These are phyloP conservation scores for Phytopythium montanum DNA, from an alignment of 352 stramenopile genomes.

Conservation along the genomic window DNA sequence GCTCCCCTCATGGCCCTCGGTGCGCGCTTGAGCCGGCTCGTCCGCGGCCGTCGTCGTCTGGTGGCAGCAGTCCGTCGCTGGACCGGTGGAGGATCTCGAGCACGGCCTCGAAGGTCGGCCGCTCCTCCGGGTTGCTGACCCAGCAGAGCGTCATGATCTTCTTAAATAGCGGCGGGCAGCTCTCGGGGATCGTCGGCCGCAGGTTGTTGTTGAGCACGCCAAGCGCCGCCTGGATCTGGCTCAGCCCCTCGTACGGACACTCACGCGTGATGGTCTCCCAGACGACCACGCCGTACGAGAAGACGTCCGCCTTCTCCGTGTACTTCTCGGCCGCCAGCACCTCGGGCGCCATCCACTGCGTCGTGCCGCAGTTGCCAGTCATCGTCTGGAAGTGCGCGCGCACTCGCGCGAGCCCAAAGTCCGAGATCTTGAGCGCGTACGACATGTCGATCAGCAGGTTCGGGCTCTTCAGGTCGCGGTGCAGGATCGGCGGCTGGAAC, in stretches of 20 bases:
- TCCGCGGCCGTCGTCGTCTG: neutral
- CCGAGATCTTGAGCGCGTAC: slow-evolving; percentile 87
- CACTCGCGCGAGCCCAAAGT: slow-evolving; percentile 82
- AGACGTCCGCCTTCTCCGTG: slow-evolving; percentile 87
- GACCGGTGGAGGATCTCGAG: slow-evolving; percentile 67
- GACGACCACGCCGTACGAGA: slow-evolving; percentile 83
- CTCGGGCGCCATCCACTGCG: slow-evolving; percentile 86
- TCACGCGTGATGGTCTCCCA: slow-evolving; percentile 88
- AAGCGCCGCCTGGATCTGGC: slow-evolving; percentile 86
- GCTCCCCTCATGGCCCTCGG: slow-evolving; percentile 2
- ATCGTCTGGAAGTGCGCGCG: slow-evolving; percentile 86
- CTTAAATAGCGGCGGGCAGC: slow-evolving; percentile 76
- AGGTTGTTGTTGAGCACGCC: slow-evolving; percentile 87
- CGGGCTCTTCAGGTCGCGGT: slow-evolving; percentile 85
- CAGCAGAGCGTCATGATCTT: slow-evolving; percentile 86
- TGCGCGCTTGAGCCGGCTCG: neutral
- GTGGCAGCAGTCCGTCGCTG: slow-evolving; percentile 19
- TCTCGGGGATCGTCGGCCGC: slow-evolving; percentile 72
- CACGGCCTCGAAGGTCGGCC: slow-evolving; percentile 78
- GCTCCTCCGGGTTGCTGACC: slow-evolving; percentile 67
- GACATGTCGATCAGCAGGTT: slow-evolving; percentile 78
- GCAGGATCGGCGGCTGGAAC: slow-evolving; percentile 82
- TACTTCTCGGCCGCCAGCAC: slow-evolving; percentile 83
- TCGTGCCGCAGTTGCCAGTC: slow-evolving; percentile 84
- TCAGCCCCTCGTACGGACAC: slow-evolving; percentile 90